Evolutionary conservation across 106 monocot species (phyloP).

Genomic region (Chionographis japonica): DNA sequence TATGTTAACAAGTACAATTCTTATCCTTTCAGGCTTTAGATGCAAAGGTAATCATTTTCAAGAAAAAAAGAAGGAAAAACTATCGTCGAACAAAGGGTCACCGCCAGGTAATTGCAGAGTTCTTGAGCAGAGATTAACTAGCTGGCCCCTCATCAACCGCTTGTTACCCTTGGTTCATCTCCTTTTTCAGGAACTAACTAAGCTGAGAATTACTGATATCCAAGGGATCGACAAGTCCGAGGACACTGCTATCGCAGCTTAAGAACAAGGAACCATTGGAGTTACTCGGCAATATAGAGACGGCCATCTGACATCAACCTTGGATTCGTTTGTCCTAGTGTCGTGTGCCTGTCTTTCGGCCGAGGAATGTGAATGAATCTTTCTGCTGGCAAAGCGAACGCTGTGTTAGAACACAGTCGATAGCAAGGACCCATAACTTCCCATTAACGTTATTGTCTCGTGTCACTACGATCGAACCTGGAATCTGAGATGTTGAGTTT

Average conservation of each 20-base stretch:
- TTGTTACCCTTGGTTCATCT: background rate
- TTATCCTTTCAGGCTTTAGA: conserved; percentile 66
- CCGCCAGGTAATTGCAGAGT: conserved; percentile 61
- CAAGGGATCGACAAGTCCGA: conserved; percentile 71
- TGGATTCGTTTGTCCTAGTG: no score
- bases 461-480: no score
- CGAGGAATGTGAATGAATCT: no score
- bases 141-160: background rate
- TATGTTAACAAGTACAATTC: background rate
- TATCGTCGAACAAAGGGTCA: conserved; percentile 95
- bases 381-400: no score
- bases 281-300: background rate
- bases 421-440: no score
- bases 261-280: background rate
- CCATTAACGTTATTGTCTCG: no score
- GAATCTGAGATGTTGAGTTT: no score
- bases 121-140: background rate
- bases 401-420: no score
- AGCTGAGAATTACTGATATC: conserved; percentile 88
- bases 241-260: conserved; percentile 44
- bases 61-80: conserved; percentile 97
- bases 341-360: no score
- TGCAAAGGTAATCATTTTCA: conserved; percentile 96
- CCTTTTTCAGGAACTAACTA: conserved; percentile 70
- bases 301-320: background rate